Conservation (phyloP, 768 basidiomycete genomes). For the Lactarius psammicola region DNA sequence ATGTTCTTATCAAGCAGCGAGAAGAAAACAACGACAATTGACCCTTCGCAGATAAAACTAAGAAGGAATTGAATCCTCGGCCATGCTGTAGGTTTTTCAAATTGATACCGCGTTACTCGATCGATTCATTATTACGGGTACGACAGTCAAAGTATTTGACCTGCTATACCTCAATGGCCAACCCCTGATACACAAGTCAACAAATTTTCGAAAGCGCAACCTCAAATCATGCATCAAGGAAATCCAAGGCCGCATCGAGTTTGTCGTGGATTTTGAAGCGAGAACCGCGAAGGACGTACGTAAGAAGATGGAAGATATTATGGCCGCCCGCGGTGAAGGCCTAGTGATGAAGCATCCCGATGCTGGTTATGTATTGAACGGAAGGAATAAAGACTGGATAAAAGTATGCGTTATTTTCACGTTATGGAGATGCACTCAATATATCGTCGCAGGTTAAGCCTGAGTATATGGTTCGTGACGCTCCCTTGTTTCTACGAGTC, state of each 20-base stretch:
- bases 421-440: not conserved
- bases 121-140: not conserved
- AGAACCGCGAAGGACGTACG: constrained; percentile 81
- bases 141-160: constrained; percentile 94
- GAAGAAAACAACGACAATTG: not conserved
- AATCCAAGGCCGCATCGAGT: constrained; percentile 79
- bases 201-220: constrained; percentile 76
- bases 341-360: constrained; percentile 86
- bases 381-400: constrained; percentile 89
- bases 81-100: constrained; percentile 74
- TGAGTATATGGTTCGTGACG: constrained; percentile 72
- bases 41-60: constrained; percentile 56
- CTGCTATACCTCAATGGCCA: constrained; percentile 85
- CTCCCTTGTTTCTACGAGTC: not conserved
- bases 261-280: constrained; percentile 67
- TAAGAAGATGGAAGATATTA: constrained; percentile 73
- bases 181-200: constrained; percentile 68
- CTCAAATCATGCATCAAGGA: constrained; percentile 64
- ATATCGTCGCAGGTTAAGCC: constrained; percentile 60
- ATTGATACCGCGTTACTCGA: not conserved
- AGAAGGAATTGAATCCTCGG: constrained; percentile 68
- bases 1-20: constrained; percentile 15
- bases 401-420: constrained; percentile 51
- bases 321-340: constrained; percentile 87
- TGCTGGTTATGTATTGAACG: constrained; percentile 80